phyloP scores from a whole-genome alignment of 2,329 filamentous ascomycete species.

The Diaporthe sp. region DNA sequence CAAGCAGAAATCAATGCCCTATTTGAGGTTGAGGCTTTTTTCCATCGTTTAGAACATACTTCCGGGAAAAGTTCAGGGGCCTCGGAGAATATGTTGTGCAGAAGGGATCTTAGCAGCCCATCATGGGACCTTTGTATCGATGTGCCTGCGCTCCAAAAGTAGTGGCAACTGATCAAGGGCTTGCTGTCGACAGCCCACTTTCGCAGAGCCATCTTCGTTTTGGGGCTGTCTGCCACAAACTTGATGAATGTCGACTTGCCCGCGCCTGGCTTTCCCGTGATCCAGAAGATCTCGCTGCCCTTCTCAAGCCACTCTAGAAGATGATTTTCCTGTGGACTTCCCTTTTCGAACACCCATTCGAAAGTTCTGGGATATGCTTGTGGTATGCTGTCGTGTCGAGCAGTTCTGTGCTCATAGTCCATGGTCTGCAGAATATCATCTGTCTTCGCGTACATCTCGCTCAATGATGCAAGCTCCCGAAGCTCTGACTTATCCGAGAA shows the following conservation, averaged over 20 bases:
- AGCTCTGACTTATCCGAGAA: neutral
- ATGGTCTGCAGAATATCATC: neutral
- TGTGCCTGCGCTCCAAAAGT: neutral
- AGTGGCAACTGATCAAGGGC: neutral
- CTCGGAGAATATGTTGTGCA: neutral
- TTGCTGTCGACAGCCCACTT: neutral
- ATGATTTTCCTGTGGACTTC: neutral
- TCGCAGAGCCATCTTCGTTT: neutral
- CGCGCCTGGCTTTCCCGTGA: neutral
- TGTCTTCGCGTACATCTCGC: neutral
- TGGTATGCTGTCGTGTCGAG: conserved; percentile 1
- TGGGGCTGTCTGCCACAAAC: neutral
- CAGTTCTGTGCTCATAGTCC: neutral
- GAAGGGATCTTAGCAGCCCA: neutral
- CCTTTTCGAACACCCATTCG: neutral
- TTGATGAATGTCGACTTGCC: conserved; percentile 24
- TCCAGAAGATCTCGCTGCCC: neutral
- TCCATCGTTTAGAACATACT: neutral
- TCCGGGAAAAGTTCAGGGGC: neutral
- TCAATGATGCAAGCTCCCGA: neutral
- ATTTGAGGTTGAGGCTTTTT: neutral
- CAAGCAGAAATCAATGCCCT: neutral
- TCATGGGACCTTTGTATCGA: neutral
- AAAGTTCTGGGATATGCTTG: neutral
- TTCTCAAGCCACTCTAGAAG: conserved; percentile 10